Conservation (phyloP, 2,329 filamentous ascomycete genomes). For the Hymenoscyphus linearis region DNA sequence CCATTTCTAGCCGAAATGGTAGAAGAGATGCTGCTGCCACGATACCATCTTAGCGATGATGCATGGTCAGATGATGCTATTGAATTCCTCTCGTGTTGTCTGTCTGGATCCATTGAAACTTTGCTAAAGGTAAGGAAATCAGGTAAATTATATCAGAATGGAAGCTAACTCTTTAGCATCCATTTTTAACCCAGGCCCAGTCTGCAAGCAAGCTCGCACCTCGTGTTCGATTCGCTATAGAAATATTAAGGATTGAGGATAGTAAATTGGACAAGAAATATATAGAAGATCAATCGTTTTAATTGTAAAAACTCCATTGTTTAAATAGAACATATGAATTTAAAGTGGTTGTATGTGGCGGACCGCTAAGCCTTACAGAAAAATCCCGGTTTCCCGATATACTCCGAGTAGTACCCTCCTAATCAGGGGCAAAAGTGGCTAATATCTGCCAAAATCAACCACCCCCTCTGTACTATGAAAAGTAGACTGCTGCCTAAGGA, state of each 20-base stretch:
- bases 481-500: too few relatives aligned
- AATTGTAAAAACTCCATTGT: too few relatives aligned
- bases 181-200: conserved; percentile 5
- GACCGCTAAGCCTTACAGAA: too few relatives aligned
- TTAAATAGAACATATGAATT: too few relatives aligned
- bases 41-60: conserved; percentile 5
- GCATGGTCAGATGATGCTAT: conserved; percentile 5
- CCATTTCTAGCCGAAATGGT: conserved; percentile 6
- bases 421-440: too few relatives aligned
- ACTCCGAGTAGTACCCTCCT: too few relatives aligned
- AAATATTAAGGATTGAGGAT: background rate
- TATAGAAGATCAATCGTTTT: too few relatives aligned
- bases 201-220: conserved; percentile 7
- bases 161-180: conserved; percentile 6
- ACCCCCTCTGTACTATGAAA: too few relatives aligned
- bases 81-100: conserved; percentile 6
- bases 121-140: conserved; percentile 7
- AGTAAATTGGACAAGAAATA: too few relatives aligned
- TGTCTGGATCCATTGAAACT: conserved; percentile 6
- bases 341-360: too few relatives aligned
- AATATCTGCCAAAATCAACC: too few relatives aligned
- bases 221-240: conserved; percentile 6
- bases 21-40: conserved; percentile 6
- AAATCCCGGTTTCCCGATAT: too few relatives aligned
- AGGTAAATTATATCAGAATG: background rate